Percentiles rank a stretch among this genome's conserved stretches.
Evolutionary conservation across 1,284 basidiomycete species (phyloP).

Genomic region (Sanghuangporus sanghuang): DNA sequence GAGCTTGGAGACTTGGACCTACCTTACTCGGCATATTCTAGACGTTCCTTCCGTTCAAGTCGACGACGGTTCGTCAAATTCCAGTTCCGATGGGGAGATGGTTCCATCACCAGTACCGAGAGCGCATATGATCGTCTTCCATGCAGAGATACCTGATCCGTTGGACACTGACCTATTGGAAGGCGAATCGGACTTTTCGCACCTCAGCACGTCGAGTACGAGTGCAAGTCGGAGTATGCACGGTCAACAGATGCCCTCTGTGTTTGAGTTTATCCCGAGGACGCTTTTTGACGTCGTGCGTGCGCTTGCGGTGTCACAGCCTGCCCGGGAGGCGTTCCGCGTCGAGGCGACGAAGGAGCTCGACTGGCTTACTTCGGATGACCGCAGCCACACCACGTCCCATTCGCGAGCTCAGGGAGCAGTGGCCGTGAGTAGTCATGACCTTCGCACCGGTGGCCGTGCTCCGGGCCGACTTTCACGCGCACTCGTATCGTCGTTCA

Average conservation of each 20-base stretch:
- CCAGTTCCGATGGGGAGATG: not conserved
- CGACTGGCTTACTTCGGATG: conserved; percentile 1
- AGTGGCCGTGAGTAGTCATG: too few species aligned
- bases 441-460: not conserved
- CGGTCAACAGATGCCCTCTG: conserved; percentile 6
- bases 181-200: conserved; percentile 1
- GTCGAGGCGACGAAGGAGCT: conserved; percentile 6
- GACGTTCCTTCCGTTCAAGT: conserved; percentile 9
- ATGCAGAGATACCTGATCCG: not conserved
- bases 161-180: not conserved
- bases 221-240: not conserved
- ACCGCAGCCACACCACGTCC: too few species aligned
- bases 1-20: not conserved
- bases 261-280: conserved; percentile 13
- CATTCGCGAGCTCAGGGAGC: too few species aligned
- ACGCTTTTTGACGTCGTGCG: conserved; percentile 10
- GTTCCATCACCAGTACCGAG: not conserved
- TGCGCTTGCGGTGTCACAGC: not conserved
- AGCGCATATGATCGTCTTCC: conserved; percentile 15
- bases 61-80: not conserved
- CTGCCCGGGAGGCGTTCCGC: not conserved
- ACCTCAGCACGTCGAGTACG: not conserved
- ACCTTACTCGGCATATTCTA: conserved; percentile 1
- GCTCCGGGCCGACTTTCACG: not conserved
- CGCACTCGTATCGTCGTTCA: conserved; percentile 17